Base-by-base conservation (phyloP, 495 filamentous ascomycete species). In the Choiromyces venosus region DNA sequence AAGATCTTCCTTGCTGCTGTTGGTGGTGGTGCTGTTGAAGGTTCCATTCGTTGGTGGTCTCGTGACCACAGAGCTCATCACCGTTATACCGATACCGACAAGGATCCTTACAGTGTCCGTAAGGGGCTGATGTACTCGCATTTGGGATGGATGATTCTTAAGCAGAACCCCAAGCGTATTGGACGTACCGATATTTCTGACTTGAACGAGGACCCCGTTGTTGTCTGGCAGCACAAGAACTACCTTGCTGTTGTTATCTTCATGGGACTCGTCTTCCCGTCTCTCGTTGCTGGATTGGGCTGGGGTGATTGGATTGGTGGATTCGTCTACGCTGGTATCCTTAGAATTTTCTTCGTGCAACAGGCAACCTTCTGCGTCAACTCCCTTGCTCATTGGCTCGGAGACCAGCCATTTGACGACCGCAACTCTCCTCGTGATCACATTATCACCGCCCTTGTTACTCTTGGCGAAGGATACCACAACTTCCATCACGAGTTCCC, bases 401-500 rank as follows among this genome's bases (percentile, higher is more conserved):
- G 95, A 75, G 95, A 99, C 82, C 95, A 99, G 85, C 95, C 95
- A 69, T 99, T 99, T 83, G 95, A 99, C 75, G 95, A 99, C 88
- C 93, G 94, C 83, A 97, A 99, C 89, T 95, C 92, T 71, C 95
- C 95, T 75, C 91, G 95, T 81, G 95, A 99, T 82, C 95, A 97
- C 84, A 88, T 97, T 81, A 90, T 99, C 83, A 99, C 95, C 65
- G 95, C 95, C 67, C 85, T 99, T 18, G 92, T 96, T 71, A 99
- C 95, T 66, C 92, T 99, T 38, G 95, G 95, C 67, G 95, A 99
- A 83, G 95, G 95, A 68, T 99, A 99, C 86, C 94, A 98, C 88
- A 97, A 97, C 86, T 99, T 99, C 89, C 95, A 99, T 86, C 95
- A 99, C 87, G 95, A 99, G 82, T 99, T 99, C 86, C 95, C 95